Base-by-base conservation (phyloP, 2,329 filamentous ascomycete species). In the Trichoderma hamatum region DNA sequence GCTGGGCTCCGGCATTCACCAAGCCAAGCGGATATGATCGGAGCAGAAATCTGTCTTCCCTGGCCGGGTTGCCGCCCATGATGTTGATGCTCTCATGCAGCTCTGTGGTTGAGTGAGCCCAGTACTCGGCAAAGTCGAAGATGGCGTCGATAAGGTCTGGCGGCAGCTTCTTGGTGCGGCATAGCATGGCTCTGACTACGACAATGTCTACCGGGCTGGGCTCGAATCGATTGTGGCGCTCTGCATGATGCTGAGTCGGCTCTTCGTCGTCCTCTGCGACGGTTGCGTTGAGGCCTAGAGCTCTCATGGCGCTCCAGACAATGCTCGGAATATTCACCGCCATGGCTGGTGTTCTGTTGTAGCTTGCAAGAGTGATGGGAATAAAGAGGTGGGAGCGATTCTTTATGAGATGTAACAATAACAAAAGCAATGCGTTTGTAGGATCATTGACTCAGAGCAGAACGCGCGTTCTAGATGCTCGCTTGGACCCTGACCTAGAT, bases 101-200 rank as follows among this genome's bases (percentile, higher is more conserved):
- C 32, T 75, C 75, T 26, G 77, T 80, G 62, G 73, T 76, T 2
- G 84, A 83, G 72, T 84, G 84, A 16, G 84, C 84, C 88, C 88
- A 90, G 76, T 90, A 90, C 76, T 89, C 87, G 67, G 87, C 88
- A 32, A 80, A 75, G 73, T 90, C 88, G 66, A 90, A 76, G 56
- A 90, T 83, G 56, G 77, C 75, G 73, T 89, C 84, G 46, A 88
- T 78, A 0, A 90, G 70, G 70, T 90, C 88, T 1, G 80, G 75
- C 0, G 88, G 88, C 1, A 90, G 77, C 2, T 75, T 75, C 7
- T 78, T 76, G 13, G 76, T 79, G 64, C 80, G 79, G 30, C 73
- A 74, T n/a, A 90, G 74, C 75, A 86, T 81, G 14, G 80, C 73
- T 65, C 85, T 85, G 13, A 84, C 81, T 1, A 84, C 75, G 3